phyloP scores from a whole-genome alignment of 208 protist genomes.

The Borovskyia barvae region DNA sequence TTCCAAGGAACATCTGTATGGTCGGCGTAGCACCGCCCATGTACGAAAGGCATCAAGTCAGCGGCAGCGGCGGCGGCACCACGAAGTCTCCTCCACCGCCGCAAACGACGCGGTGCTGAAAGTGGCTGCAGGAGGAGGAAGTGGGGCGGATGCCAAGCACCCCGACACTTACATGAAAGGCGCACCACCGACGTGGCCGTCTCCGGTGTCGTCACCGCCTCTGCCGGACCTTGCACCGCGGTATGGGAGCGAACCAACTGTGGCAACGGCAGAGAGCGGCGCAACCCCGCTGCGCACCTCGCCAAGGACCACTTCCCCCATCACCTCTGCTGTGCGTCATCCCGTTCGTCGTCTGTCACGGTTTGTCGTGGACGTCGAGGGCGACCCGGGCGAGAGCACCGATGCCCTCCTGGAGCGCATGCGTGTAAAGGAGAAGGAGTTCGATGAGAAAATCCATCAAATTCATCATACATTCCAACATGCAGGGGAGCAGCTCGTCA shows the following conservation, averaged over 20 bases:
- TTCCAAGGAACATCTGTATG: conserved; percentile 19
- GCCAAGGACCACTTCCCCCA: neutral
- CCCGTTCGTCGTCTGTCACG: neutral
- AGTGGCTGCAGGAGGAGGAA: no score
- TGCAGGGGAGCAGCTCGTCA: conserved; percentile 57
- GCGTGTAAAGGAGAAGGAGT: conserved; percentile 63
- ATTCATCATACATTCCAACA: conserved; percentile 74
- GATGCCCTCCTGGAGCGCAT: conserved; percentile 54
- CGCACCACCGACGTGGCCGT: no score
- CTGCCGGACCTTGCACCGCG: conserved; percentile 3
- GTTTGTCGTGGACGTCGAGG: conserved; percentile 2
- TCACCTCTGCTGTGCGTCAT: neutral
- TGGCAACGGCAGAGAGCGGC: no score
- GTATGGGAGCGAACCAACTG: no score
- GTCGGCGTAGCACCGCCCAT: neutral
- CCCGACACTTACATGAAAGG: no score
- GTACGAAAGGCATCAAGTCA: no score
- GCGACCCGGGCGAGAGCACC: conserved; percentile 3
- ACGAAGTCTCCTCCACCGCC: neutral
- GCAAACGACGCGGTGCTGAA: no score
- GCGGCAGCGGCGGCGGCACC: neutral
- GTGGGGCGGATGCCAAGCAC: no score
- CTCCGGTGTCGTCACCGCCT: no score
- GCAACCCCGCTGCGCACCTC: neutral
- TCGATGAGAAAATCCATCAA: conserved; percentile 72